phyloP scores from a whole-genome alignment of 192 early-diverging fungal species.

The Ambispora gerdemannii region DNA sequence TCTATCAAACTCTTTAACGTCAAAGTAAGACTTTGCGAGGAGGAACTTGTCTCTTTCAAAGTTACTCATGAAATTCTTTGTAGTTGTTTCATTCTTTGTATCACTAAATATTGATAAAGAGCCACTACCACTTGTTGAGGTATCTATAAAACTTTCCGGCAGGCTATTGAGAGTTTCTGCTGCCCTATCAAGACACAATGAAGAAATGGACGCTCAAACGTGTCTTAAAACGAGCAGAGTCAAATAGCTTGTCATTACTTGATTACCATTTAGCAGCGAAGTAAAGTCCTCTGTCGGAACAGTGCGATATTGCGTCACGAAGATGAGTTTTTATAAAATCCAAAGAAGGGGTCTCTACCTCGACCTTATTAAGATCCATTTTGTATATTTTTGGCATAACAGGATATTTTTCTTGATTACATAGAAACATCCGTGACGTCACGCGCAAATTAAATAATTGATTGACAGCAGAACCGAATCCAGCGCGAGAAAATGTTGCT shows the following conservation, averaged over 20 bases:
- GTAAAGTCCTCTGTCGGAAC: slow-evolving; percentile 65
- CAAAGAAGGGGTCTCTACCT: slow-evolving; percentile 12
- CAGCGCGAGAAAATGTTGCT: too few relatives aligned
- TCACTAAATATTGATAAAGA: background rate
- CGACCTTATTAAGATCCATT: too few relatives aligned
- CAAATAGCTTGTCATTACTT: background rate
- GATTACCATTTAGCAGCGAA: slow-evolving; percentile 75
- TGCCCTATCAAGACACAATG: slow-evolving; percentile 38
- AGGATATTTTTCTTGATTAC: too few relatives aligned
- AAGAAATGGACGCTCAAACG: background rate
- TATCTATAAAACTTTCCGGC: background rate
- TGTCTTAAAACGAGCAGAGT: background rate
- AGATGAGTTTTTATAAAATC: slow-evolving; percentile 39
- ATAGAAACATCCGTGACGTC: too few relatives aligned
- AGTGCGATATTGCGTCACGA: slow-evolving; percentile 59
- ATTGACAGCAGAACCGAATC: too few relatives aligned
- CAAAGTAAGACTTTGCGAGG: slow-evolving; percentile 71
- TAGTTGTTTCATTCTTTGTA: background rate
- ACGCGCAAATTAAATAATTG: too few relatives aligned
- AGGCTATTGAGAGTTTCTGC: slow-evolving; percentile 49
- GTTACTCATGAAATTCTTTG: background rate
- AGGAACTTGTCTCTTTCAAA: slow-evolving; percentile 46
- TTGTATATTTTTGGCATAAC: too few relatives aligned
- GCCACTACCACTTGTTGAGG: background rate
- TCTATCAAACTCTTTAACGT: slow-evolving; percentile 68